Base-by-base conservation (phyloP, 805 yeast species). In the Wickerhamiella allomyrinae region DNA sequence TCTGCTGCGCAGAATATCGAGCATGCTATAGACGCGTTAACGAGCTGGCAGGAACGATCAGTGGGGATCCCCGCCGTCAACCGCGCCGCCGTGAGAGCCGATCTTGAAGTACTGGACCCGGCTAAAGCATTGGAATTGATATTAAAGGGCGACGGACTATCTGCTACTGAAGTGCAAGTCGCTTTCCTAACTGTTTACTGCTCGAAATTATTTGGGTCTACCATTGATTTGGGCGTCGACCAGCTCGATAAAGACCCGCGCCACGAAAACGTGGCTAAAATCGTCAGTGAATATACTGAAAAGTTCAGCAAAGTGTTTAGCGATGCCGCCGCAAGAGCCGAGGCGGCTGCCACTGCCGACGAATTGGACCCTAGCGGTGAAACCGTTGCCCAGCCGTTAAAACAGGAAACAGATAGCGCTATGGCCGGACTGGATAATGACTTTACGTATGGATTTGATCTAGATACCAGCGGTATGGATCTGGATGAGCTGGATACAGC, bases 401-500 rank as follows among this genome's bases (percentile, higher is more conserved):
- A 19, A 10, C 34, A 7, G 10, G 34, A 31, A 3, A 9, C 34
- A 9, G 34, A 31, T 17, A 23, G 10, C 21, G 5, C 39, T 2
- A 36, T 36, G 39, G 17, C 20, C 9, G 49, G 42, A 20, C 41
- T 44, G 29, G 49, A 46, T 10, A 41, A 41, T 27, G 51, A 49
- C 36, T 50, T 49, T 24, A 40, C 22, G 20, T 38, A 42, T 13
- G 47, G 42, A 19, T 33, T 45, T 17, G 45, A 41, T 27, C 43
- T 46, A 29, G 47, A 49, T 20, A 37, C 45, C 19, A 47, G 49
- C 34, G 55, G 55, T 0, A 52, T 52, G 56, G 49, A 53, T 14
- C 45, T 53, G 14, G 57, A 49, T 4, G 57, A 53, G 41, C 49
- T 53, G 7, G 57, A 53, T 35, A 43, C 49, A 7, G 56, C 57